A percentile compares a stretch with the other conserved stretches of the same genome.
Evolutionary conservation across 495 filamentous ascomycete genomes (phyloP).

Genomic region (Apiosordaria backusii): DNA sequence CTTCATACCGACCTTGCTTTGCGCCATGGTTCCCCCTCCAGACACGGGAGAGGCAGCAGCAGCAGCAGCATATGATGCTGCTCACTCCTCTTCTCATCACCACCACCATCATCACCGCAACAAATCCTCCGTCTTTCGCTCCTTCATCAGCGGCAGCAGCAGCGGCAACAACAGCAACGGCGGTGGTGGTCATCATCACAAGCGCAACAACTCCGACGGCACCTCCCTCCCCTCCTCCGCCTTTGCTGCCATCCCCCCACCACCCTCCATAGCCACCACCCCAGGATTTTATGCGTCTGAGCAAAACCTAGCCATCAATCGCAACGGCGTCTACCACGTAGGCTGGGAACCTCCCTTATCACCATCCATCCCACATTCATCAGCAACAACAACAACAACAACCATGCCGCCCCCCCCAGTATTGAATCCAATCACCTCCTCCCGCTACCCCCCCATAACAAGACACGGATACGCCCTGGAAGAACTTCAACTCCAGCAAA

Average conservation of each 20-base stretch:
- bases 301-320: constrained; percentile 11
- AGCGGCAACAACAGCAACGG: not conserved
- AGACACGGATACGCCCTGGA: constrained; percentile 41
- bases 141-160: constrained; percentile 41
- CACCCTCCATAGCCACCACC: constrained; percentile 22
- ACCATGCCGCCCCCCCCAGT: constrained; percentile 11
- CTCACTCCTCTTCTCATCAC: not conserved
- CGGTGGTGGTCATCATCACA: constrained; percentile 30
- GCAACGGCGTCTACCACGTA: constrained; percentile 20
- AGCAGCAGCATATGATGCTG: constrained; percentile 5
- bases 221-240: constrained; percentile 32
- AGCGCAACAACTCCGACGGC: constrained; percentile 49
- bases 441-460: constrained; percentile 16
- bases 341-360: constrained; percentile 16
- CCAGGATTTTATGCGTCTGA: constrained; percentile 18
- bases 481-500: constrained; percentile 50
- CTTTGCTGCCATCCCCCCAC: not conserved
- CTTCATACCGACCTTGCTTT: too few species aligned
- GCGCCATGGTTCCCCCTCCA: not conserved
- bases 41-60: not conserved
- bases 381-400: constrained; percentile 10
- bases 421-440: not conserved
- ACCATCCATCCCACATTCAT: not conserved
- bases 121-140: constrained; percentile 57
- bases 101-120: constrained; percentile 38